A percentile compares a stretch with the other conserved stretches of the same genome.
Evolutionary conservation across 148 eudicot species (phyloP).

Genomic region (Limonium bicolor): DNA sequence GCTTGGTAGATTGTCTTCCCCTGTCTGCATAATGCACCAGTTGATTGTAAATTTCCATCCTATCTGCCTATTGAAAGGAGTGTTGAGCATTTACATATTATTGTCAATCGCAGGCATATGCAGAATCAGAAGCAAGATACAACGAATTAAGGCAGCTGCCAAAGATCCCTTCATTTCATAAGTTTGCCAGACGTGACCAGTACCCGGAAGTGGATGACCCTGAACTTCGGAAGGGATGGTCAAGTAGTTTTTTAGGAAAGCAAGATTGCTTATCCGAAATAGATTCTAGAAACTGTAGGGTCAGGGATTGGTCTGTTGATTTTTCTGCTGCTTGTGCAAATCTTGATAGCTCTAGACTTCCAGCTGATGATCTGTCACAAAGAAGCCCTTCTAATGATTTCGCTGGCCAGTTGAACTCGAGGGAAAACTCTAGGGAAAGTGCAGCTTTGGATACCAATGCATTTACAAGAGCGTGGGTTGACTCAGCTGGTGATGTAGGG

Average conservation of each 20-base stretch:
- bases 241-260: constrained; percentile 55
- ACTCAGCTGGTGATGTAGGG: constrained; percentile 65
- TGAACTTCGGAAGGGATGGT: constrained; percentile 45
- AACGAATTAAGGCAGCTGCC: constrained; percentile 56
- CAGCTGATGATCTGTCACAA: constrained; percentile 65
- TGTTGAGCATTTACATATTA: not conserved
- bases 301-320: constrained; percentile 94
- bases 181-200: constrained; percentile 88
- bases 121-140: constrained; percentile 55
- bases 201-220: constrained; percentile 57
- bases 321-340: constrained; percentile 75
- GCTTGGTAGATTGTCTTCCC: no score
- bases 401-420: constrained; percentile 36
- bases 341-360: constrained; percentile 51
- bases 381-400: constrained; percentile 73
- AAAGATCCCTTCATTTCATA: constrained; percentile 89
- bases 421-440: constrained; percentile 86
- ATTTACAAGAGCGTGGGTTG: constrained; percentile 96
- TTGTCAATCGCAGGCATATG: constrained; percentile 59
- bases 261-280: constrained; percentile 86
- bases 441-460: constrained; percentile 63
- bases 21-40: no score
- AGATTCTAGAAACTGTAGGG: constrained; percentile 95
- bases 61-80: no score
- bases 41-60: no score